These are phyloP conservation scores for Annulohypoxylon truncatum DNA, from an alignment of 2,329 filamentous ascomycete genomes.

Conservation along the genomic window DNA sequence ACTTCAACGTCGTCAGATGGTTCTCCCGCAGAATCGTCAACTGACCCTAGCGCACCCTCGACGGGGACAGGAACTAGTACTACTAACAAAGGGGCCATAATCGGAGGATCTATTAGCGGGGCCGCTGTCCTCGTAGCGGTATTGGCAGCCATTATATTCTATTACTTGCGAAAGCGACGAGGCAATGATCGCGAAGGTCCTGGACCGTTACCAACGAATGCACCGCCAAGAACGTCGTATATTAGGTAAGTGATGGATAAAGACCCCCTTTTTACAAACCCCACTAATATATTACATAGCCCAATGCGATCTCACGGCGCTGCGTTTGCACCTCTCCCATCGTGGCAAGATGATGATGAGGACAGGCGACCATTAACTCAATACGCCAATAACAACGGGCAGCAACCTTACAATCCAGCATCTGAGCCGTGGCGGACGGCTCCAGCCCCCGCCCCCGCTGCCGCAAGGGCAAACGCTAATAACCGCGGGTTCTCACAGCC, in stretches of 20 bases:
- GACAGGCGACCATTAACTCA: slow-evolving; percentile 29
- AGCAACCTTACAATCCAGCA: slow-evolving; percentile 22
- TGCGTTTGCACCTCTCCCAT: slow-evolving; percentile 54
- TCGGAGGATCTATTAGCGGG: slow-evolving; percentile 66
- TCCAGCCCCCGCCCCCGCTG: neutral
- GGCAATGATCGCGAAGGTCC: slow-evolving; percentile 58
- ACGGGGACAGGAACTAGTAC: slow-evolving; percentile 9
- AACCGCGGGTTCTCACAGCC: slow-evolving; percentile 39
- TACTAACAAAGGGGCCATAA: slow-evolving; percentile 59
- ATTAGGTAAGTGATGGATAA: slow-evolving; percentile 53
- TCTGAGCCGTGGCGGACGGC: slow-evolving; percentile 31
- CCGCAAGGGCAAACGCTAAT: slow-evolving; percentile 7
- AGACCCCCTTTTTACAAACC: neutral
- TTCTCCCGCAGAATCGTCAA: slow-evolving; percentile 3
- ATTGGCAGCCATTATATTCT: slow-evolving; percentile 57
- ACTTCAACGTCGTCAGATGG: slow-evolving; percentile 19
- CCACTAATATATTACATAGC: slow-evolving; percentile 38
- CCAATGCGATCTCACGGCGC: slow-evolving; percentile 50
- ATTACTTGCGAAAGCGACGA: slow-evolving; percentile 58
- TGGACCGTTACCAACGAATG: slow-evolving; percentile 49
- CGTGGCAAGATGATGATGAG: slow-evolving; percentile 50
- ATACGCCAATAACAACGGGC: slow-evolving; percentile 19
- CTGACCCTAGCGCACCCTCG: slow-evolving; percentile 17
- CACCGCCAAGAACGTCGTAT: slow-evolving; percentile 53
- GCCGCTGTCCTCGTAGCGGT: slow-evolving; percentile 60